These are phyloP conservation scores for Pseudonitzschia multistriata DNA, from an alignment of 108 stramenopile genomes.

Conservation along the genomic window DNA sequence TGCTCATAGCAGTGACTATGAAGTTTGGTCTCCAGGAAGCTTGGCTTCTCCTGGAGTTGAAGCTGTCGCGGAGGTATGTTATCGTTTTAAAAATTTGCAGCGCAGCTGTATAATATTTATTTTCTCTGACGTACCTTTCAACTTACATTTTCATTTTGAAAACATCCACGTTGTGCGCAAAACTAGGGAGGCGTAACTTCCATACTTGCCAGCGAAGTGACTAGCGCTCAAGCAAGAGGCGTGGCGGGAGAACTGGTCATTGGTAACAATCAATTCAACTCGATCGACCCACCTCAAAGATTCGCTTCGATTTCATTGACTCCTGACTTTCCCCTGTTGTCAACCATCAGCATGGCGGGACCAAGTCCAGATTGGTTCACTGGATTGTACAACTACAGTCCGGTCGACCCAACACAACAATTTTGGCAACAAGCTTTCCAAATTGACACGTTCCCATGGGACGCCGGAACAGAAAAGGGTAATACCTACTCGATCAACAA, in stretches of 20 bases:
- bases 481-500: slow-evolving; percentile 7
- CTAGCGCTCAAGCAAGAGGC: background rate
- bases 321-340: background rate
- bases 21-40: background rate
- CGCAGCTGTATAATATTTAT: no score
- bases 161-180: no score
- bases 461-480: slow-evolving; percentile 29
- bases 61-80: background rate
- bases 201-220: background rate
- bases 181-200: background rate
- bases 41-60: background rate
- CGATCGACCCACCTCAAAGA: background rate
- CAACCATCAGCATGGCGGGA: slow-evolving; percentile 21
- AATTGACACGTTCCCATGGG: slow-evolving; percentile 27
- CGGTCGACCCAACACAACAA: background rate
- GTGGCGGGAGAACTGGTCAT: background rate
- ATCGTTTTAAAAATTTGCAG: background rate
- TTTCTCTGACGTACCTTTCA: no score
- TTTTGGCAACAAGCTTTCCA: background rate
- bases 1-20: background rate
- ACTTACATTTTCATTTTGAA: background rate
- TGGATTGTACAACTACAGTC: slow-evolving; percentile 18
- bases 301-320: background rate
- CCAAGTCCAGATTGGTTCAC: slow-evolving; percentile 35
- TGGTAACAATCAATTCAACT: slow-evolving; percentile 11